Base-by-base conservation (phyloP, 768 basidiomycete genomes). In the Terana coerulea region DNA sequence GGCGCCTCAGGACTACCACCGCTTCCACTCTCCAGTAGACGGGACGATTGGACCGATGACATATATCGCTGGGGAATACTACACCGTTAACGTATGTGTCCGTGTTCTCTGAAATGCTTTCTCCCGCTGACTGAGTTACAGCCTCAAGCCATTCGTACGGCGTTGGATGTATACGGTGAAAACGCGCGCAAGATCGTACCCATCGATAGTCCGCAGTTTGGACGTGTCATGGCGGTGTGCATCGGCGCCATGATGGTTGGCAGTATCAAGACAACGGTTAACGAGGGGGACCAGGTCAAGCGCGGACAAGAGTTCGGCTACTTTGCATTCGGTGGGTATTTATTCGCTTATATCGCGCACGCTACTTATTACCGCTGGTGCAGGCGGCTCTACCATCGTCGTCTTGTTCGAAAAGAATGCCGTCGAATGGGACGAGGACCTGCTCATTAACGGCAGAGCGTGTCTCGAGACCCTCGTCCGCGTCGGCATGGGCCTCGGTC, bases 241-340 rank as follows among this genome's bases (percentile, higher is more conserved):
- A 75, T 95, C 7, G 93, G 93, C 21, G 92, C 92, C 6, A 95
- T 95, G 92, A 91, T 93, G 90, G 95, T 90, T 11, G 93, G 90
- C 9, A 91, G 85, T 53, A 98, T 98, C 64, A 67, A 82, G 60
- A 89, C 86, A 4, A 93, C 92, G 0, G 87, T 93, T n/a, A 60
- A 84, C 41, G 91, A 95, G 60, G 94, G 94, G 1, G 79, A 95
- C 19, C 59, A 72, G 0, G 84, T 98, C 54, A 77, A 77, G 61
- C 81, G 91, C 11, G 94, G 94, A 2, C 80, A 98, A 55, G 95
- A 98, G 63, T 81, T 95, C 62, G 91, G 93, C 1, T 95, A 91
- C 64, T 98, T 98, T 62, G 94, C 93, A 0, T 98, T 98, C 60
- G 95, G 95, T 90, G 47, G 3, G 82, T 53, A 43, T 33, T 56